phyloP scores from a whole-genome alignment of 2,329 filamentous ascomycete genomes.

The Didymella sp. region DNA sequence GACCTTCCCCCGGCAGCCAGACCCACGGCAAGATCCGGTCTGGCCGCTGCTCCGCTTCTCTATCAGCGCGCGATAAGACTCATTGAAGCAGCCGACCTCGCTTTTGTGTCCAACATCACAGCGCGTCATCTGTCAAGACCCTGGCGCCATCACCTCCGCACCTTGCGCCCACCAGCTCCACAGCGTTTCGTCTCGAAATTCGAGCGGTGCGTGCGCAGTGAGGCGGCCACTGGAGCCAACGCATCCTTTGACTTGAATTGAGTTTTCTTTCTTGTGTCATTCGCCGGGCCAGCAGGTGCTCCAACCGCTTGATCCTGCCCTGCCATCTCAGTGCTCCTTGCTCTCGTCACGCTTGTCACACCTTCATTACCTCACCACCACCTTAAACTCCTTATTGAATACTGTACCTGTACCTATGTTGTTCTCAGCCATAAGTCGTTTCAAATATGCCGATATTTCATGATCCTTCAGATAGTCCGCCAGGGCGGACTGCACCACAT shows the following conservation, averaged over 20 bases:
- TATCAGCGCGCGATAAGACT: constrained; percentile 38
- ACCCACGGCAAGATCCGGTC: constrained; percentile 27
- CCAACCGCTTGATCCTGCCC: constrained; percentile 38
- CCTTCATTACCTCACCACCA: constrained; percentile 5
- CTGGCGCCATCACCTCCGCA: constrained; percentile 33
- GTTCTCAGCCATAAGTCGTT: constrained; percentile 23
- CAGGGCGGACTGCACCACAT: constrained; percentile 27
- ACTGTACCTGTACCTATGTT: constrained; percentile 38
- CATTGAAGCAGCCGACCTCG: constrained; percentile 27
- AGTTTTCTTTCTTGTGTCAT: constrained; percentile 39
- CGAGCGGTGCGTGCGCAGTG: constrained; percentile 26
- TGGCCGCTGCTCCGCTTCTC: constrained; percentile 23
- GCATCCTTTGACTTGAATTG: constrained; percentile 36
- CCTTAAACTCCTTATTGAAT: neutral
- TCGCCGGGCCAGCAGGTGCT: constrained; percentile 43
- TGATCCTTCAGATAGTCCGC: constrained; percentile 43
- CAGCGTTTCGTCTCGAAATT: constrained; percentile 32
- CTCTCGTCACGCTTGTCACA: constrained; percentile 19
- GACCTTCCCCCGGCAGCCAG: constrained; percentile 27
- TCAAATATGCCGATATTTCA: constrained; percentile 51
- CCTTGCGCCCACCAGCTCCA: constrained; percentile 24
- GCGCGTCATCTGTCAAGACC: constrained; percentile 40
- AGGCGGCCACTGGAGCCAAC: constrained; percentile 45
- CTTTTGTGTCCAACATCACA: constrained; percentile 32
- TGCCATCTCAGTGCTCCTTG: constrained; percentile 33